These are phyloP conservation scores for Tolypocladium tundrense DNA, from an alignment of 2,329 filamentous ascomycete species.

Conservation along the genomic window DNA sequence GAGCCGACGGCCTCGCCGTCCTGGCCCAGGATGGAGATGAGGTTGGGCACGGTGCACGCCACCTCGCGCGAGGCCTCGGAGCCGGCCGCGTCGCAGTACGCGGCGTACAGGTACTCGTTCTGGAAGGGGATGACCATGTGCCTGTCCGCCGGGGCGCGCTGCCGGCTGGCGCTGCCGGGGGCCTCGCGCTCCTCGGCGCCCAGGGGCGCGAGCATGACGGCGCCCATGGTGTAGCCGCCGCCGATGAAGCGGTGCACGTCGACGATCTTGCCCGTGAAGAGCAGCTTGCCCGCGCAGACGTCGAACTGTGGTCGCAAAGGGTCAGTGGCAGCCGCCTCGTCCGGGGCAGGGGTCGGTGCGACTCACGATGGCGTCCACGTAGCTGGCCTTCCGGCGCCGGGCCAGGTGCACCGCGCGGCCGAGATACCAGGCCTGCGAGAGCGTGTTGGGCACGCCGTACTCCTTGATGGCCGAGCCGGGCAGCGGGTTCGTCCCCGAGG, in stretches of 20 bases:
- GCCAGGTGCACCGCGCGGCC: conserved; percentile 20
- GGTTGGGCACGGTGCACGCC: conserved; percentile 24
- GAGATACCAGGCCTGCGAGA: conserved; percentile 24
- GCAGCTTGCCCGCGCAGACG: conserved; percentile 21
- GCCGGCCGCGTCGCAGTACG: conserved; percentile 18
- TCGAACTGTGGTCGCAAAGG: conserved; percentile 11
- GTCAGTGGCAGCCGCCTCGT: not conserved
- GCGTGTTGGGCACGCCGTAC: conserved; percentile 20
- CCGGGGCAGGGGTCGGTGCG: not conserved
- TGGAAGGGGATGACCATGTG: conserved; percentile 30
- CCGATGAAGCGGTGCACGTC: conserved; percentile 26
- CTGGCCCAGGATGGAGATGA: conserved; percentile 25
- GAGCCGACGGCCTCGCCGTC: conserved; percentile 40
- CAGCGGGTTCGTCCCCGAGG: conserved; percentile 22
- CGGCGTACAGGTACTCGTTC: conserved; percentile 30
- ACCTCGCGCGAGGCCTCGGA: conserved; percentile 18
- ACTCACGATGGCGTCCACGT: conserved; percentile 17
- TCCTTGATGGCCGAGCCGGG: conserved; percentile 21
- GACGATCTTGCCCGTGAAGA: conserved; percentile 29
- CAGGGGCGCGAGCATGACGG: conserved; percentile 22
- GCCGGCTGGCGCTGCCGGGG: conserved; percentile 5
- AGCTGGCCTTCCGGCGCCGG: conserved; percentile 15
- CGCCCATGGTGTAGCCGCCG: conserved; percentile 30
- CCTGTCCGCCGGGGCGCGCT: conserved; percentile 9
- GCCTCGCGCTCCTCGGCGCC: conserved; percentile 18